These are phyloP conservation scores for Tilletia indica DNA, from an alignment of 1,284 basidiomycete species.

Conservation along the genomic window DNA sequence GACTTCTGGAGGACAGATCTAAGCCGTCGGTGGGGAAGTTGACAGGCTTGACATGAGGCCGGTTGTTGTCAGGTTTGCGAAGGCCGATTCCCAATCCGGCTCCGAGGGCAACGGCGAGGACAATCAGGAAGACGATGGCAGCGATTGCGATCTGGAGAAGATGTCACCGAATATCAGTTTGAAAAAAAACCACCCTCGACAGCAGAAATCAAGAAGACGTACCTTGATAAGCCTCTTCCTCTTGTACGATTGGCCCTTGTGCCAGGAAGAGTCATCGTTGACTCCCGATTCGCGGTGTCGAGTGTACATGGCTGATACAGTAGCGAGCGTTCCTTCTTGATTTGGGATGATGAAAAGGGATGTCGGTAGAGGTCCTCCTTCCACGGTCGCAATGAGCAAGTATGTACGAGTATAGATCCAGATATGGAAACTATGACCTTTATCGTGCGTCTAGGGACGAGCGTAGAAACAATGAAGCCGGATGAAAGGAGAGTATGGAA, in stretches of 20 bases:
- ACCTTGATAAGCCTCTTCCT: neutral
- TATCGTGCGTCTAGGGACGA: too few species aligned
- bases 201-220: neutral
- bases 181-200: too few species aligned
- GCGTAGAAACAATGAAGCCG: too few species aligned
- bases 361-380: too few species aligned
- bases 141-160: neutral
- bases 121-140: neutral
- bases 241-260: conserved; percentile 1
- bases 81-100: conserved; percentile 9
- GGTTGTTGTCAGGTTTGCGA: neutral
- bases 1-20: neutral
- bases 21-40: neutral
- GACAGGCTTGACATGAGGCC: conserved; percentile 5
- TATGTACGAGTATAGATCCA: too few species aligned
- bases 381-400: too few species aligned
- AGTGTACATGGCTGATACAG: neutral
- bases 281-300: neutral
- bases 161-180: too few species aligned
- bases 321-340: too few species aligned
- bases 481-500: too few species aligned
- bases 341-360: too few species aligned
- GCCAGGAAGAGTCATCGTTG: neutral
- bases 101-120: conserved; percentile 12
- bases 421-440: too few species aligned